These are phyloP conservation scores for Moesziomyces sp. DNA, from an alignment of 1,284 basidiomycete genomes.

Conservation along the genomic window DNA sequence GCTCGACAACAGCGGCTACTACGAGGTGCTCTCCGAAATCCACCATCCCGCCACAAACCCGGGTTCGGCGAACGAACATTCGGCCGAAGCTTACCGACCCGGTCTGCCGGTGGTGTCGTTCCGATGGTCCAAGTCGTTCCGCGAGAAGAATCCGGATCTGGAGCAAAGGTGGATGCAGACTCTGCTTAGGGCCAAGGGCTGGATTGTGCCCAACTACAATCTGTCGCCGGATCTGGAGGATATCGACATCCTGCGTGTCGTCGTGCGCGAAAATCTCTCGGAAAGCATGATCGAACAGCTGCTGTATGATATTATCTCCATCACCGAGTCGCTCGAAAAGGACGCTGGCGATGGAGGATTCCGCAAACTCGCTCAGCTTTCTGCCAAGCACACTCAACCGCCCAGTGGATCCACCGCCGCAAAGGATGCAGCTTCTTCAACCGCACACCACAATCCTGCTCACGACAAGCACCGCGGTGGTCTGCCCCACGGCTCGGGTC, in stretches of 20 bases:
- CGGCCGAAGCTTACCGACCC: conserved; percentile 75
- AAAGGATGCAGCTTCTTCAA: conserved; percentile 2
- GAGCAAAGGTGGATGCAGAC: conserved; percentile 90
- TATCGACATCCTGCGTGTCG: conserved; percentile 64
- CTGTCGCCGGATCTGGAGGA: conserved; percentile 54
- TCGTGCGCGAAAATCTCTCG: conserved; percentile 61
- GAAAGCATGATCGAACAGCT: conserved; percentile 64
- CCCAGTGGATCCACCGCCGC: conserved; percentile 8
- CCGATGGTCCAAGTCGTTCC: conserved; percentile 78
- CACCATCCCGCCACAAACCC: conserved; percentile 60
- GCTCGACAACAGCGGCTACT: conserved; percentile 82
- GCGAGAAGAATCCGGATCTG: conserved; percentile 53
- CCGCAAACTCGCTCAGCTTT: conserved; percentile 28
- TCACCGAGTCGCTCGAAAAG: conserved; percentile 56
- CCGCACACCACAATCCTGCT: conserved; percentile 26
- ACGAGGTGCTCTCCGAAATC: conserved; percentile 71
- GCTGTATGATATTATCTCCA: conserved; percentile 61
- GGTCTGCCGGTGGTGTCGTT: conserved; percentile 92
- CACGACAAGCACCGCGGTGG: conserved; percentile 47
- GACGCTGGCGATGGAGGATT: conserved; percentile 28
- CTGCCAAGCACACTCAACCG: conserved; percentile 6
- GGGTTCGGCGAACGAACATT: conserved; percentile 54
- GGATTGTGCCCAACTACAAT: conserved; percentile 71
- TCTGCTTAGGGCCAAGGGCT: conserved; percentile 79
- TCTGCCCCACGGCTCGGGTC: conserved; percentile 42